Conservation (phyloP, 345 rosid species). For the Eutrema japonicum region DNA sequence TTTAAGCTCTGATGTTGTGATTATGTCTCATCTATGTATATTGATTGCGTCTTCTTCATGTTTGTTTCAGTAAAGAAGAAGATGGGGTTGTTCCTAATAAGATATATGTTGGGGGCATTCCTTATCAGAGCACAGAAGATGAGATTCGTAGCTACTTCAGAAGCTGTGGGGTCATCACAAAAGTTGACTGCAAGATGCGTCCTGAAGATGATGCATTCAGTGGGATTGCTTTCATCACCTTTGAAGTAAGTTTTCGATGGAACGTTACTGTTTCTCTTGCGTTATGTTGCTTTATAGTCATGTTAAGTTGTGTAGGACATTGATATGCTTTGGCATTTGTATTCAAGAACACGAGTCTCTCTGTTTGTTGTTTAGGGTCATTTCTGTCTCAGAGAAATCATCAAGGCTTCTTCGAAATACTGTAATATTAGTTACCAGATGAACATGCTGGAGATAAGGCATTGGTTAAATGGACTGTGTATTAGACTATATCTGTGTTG, state of each 20-base stretch:
- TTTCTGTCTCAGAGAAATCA: constrained; percentile 5
- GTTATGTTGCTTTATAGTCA: constrained; percentile 1
- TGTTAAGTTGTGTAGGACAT: constrained; percentile 7
- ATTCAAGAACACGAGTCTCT: neutral
- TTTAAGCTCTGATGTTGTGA: constrained; percentile 1
- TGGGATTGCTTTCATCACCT: constrained; percentile 82
- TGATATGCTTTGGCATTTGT: constrained; percentile 10
- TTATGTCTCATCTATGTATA: constrained; percentile 7
- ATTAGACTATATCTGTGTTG: constrained; percentile 20
- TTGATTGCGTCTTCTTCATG: neutral
- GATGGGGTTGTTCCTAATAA: constrained; percentile 55
- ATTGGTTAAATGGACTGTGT: constrained; percentile 13
- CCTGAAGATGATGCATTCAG: constrained; percentile 87
- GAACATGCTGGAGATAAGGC: neutral
- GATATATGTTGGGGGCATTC: constrained; percentile 92
- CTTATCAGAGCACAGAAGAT: constrained; percentile 78
- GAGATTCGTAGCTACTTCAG: constrained; percentile 85
- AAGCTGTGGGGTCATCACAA: constrained; percentile 76
- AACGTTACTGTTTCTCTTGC: constrained; percentile 6
- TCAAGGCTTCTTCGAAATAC: constrained; percentile 1
- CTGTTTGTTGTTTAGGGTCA: neutral
- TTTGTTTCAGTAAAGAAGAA: constrained; percentile 55
- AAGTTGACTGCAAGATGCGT: constrained; percentile 81
- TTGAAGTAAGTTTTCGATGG: constrained; percentile 54
- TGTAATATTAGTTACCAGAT: neutral